These are phyloP conservation scores for Penicillium sp. DNA, from an alignment of 2,329 filamentous ascomycete species.

Conservation along the genomic window DNA sequence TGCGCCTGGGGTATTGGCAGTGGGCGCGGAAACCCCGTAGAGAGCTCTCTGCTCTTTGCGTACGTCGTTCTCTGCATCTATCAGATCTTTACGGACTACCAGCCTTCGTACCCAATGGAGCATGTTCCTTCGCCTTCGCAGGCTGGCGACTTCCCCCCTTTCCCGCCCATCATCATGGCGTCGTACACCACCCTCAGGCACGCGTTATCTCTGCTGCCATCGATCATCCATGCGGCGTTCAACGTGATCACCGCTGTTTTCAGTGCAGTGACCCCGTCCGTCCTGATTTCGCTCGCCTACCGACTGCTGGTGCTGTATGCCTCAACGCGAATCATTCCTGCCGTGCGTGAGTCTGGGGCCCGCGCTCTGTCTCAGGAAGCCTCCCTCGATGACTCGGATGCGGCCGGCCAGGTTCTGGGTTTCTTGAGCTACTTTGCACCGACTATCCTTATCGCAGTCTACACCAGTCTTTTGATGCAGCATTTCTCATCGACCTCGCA, in stretches of 20 bases:
- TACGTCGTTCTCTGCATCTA: constrained; percentile 98
- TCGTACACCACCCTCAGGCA: constrained; percentile 90
- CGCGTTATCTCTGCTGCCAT: constrained; percentile 75
- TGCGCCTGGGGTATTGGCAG: constrained; percentile 92
- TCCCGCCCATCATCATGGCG: constrained; percentile 96
- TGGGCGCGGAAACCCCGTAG: constrained; percentile 88
- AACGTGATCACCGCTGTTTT: constrained; percentile 86
- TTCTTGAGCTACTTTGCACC: constrained; percentile 92
- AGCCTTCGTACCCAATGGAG: constrained; percentile 65
- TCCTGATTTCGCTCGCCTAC: constrained; percentile 91
- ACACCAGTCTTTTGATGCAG: constrained; percentile 90
- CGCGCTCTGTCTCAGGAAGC: constrained; percentile 78
- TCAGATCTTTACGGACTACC: constrained; percentile 98
- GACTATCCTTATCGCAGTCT: constrained; percentile 89
- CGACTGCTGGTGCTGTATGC: constrained; percentile 93
- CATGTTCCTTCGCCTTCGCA: constrained; percentile 55
- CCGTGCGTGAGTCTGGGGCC: constrained; percentile 80
- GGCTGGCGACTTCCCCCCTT: constrained; percentile 73
- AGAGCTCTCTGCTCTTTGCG: constrained; percentile 91
- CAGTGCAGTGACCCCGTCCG: constrained; percentile 90
- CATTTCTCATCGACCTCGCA: constrained; percentile 74
- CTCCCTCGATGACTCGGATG: constrained; percentile 77
- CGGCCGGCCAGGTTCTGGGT: constrained; percentile 72
- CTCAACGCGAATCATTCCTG: constrained; percentile 91
- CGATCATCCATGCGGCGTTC: constrained; percentile 75